phyloP scores from a whole-genome alignment of 768 basidiomycete species.

The Amanita subjunquillea region DNA sequence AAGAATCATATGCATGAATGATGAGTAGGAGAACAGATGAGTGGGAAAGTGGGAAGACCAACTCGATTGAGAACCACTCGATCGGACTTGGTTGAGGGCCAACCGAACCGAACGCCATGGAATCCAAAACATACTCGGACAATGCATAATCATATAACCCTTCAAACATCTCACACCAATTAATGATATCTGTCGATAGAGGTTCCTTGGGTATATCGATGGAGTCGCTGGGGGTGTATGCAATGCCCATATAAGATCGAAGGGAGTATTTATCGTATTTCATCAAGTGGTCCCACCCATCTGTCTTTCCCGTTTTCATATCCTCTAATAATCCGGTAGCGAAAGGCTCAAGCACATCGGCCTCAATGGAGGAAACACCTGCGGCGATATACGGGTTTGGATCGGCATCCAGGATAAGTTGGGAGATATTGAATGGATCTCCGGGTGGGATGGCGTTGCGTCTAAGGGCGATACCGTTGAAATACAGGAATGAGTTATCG shows the following conservation, averaged over 20 bases:
- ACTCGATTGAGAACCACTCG: not conserved
- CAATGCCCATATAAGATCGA: slow-evolving; percentile 11
- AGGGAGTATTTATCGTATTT: slow-evolving; percentile 13
- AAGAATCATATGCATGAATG: no score
- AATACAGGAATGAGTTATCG: not conserved
- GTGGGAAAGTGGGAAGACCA: not conserved
- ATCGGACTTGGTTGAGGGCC: not conserved
- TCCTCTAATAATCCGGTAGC: not conserved
- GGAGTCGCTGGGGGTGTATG: not conserved
- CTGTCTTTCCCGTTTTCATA: not conserved
- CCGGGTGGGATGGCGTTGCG: not conserved
- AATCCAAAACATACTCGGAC: slow-evolving; percentile 19
- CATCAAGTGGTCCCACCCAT: slow-evolving; percentile 7
- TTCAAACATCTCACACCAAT: slow-evolving; percentile 24
- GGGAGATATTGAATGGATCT: not conserved
- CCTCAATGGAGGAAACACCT: not conserved
- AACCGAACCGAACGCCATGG: slow-evolving; percentile 12
- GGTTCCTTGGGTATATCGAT: slow-evolving; percentile 5
- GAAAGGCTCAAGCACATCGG: not conserved
- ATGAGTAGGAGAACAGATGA: not conserved
- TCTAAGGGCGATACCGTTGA: not conserved
- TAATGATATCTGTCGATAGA: slow-evolving; percentile 13
- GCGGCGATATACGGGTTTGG: not conserved
- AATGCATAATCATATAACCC: slow-evolving; percentile 23
- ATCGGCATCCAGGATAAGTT: not conserved